phyloP scores from a whole-genome alignment of 495 filamentous ascomycete species.

The Neurospora pannonica region DNA sequence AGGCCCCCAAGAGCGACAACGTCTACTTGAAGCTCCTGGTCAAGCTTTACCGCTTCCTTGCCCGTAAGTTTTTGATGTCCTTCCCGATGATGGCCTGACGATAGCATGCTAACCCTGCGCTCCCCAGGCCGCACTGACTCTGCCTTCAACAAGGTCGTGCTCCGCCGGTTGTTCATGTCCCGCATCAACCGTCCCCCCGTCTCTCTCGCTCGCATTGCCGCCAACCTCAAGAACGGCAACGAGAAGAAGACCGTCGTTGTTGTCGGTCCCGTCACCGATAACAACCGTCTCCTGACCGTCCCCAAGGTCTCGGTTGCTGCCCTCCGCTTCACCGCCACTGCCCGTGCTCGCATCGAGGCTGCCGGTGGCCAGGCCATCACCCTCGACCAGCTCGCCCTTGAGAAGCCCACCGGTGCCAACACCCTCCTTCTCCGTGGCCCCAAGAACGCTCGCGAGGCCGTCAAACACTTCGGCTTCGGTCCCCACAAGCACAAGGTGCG shows the following conservation, averaged over 20 bases:
- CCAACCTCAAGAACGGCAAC: slow-evolving; percentile 57
- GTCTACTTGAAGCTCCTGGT: slow-evolving; percentile 94
- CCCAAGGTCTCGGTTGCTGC: slow-evolving; percentile 91
- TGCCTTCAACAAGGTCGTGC: slow-evolving; percentile 93
- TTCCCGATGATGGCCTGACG: too few species aligned
- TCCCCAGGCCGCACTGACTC: slow-evolving; percentile 81
- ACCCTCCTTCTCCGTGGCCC: slow-evolving; percentile 90
- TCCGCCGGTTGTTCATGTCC: slow-evolving; percentile 94
- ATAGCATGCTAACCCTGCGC: not conserved
- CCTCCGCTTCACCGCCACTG: slow-evolving; percentile 90
- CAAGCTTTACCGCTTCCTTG: slow-evolving; percentile 98
- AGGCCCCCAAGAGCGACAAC: slow-evolving; percentile 96
- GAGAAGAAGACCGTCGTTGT: slow-evolving; percentile 86
- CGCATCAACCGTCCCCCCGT: slow-evolving; percentile 93
- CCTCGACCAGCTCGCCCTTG: slow-evolving; percentile 88
- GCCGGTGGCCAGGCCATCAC: slow-evolving; percentile 92
- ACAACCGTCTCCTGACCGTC: slow-evolving; percentile 80
- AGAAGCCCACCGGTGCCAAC: slow-evolving; percentile 88
- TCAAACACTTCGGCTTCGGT: slow-evolving; percentile 98
- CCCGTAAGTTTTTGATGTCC: slow-evolving; percentile 59
- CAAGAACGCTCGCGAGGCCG: slow-evolving; percentile 92
- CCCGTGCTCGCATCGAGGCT: slow-evolving; percentile 81
- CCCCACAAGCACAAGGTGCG: slow-evolving; percentile 93
- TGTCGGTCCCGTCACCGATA: slow-evolving; percentile 89
- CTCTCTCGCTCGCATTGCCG: slow-evolving; percentile 80